Base-by-base conservation (phyloP, 2,329 filamentous ascomycete genomes). In the Fusarium sp. region DNA sequence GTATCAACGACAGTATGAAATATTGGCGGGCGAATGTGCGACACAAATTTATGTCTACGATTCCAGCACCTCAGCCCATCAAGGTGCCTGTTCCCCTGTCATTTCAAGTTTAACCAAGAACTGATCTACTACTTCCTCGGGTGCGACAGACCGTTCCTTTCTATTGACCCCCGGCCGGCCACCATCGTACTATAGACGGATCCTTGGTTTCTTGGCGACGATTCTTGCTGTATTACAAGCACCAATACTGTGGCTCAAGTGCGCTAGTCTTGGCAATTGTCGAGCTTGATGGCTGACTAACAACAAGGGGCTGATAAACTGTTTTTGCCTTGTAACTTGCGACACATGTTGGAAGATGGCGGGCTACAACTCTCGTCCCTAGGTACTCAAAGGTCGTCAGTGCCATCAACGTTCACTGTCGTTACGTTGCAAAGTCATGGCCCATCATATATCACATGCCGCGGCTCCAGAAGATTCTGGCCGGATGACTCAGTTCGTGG, bases 81-180 rank as follows among this genome's bases (percentile, higher is more conserved):
- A 70, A 67, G 67, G 67, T 70, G 53, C 53, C 49, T 50, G 51
- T 49, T 56, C 49, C 56, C 63, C 44, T 61, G 44, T 49, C 48
- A 48, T 41, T 45, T 53, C 50, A 50, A 45, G 29, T 42, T 37
- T 39, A 45, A 46, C 32, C 38, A 45, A 53, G 38, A 61, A 44
- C 57, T 52, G 38, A 35, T 49, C 49, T 35, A 17, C 46, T 36
- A n/a, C 19, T 55, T 49, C 38, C 32, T 35, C 45, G 45, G 39
- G 35, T 49, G 49, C 36, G 38, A 17, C 19, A 27, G 15, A 17
- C 29, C 25, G 46, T 36, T 39, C 31, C 17, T 15, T 15, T 53
- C 29, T 15, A 36, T 50, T 50, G 31, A 33, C 35, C 15, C 53
- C 46, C 46, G 48, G 42, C 61, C 60, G 56, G 45, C 37, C 52